These are phyloP conservation scores for Panellus pusillus DNA, from an alignment of 768 basidiomycete genomes.

Conservation along the genomic window DNA sequence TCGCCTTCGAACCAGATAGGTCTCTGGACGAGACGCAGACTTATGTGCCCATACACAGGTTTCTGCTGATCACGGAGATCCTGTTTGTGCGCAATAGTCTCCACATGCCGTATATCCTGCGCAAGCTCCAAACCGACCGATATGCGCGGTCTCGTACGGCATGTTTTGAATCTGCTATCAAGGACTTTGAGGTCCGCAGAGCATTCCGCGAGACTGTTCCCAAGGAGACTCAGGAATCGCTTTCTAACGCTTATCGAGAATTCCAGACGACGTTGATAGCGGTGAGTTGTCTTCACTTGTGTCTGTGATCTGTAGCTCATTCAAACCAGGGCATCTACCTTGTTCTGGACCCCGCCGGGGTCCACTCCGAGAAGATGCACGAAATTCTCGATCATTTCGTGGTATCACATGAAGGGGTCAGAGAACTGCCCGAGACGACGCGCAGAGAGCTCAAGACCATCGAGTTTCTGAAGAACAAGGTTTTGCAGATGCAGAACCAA, in stretches of 20 bases:
- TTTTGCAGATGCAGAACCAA: slow-evolving; percentile 51
- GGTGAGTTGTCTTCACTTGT: slow-evolving; percentile 33
- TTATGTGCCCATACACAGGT: slow-evolving; percentile 81
- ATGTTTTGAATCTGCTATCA: slow-evolving; percentile 89
- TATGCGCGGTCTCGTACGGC: slow-evolving; percentile 80
- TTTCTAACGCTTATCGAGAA: slow-evolving; percentile 82
- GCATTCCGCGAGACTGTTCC: slow-evolving; percentile 62
- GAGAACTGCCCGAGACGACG: slow-evolving; percentile 82
- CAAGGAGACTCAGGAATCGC: slow-evolving; percentile 64
- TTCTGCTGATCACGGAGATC: slow-evolving; percentile 86
- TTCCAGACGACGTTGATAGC: slow-evolving; percentile 88
- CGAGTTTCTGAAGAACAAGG: slow-evolving; percentile 73
- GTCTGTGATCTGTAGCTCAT: neutral
- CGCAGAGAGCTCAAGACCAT: slow-evolving; percentile 82
- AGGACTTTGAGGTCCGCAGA: slow-evolving; percentile 79
- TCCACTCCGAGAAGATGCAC: slow-evolving; percentile 71
- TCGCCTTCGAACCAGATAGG: slow-evolving; percentile 71
- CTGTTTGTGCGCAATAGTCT: slow-evolving; percentile 82
- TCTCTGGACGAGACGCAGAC: slow-evolving; percentile 65
- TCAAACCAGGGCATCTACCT: slow-evolving; percentile 56
- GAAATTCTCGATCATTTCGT: slow-evolving; percentile 78
- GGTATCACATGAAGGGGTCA: slow-evolving; percentile 59
- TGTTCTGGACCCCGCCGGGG: slow-evolving; percentile 73
- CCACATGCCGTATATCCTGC: slow-evolving; percentile 85
- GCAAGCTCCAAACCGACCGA: slow-evolving; percentile 75